Conservation (phyloP, 2,329 filamentous ascomycete genomes). For the Verticillium longisporum region DNA sequence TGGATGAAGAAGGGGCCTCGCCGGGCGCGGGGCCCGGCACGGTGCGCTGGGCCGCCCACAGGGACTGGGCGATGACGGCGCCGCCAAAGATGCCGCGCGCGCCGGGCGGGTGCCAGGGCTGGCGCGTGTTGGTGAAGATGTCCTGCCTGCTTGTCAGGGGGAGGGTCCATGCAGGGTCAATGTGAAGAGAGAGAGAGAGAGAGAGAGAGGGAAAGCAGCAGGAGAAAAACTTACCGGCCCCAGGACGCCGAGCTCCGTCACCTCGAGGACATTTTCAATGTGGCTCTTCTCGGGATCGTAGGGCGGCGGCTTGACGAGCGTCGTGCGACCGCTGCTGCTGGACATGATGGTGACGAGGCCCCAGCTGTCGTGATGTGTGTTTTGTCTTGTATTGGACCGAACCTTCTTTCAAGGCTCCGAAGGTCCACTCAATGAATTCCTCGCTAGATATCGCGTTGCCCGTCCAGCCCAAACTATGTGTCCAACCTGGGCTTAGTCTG, state of each 20-base stretch:
- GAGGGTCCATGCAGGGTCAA: too few species aligned
- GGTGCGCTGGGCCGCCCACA: conserved; percentile 82
- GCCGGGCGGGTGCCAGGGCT: conserved; percentile 85
- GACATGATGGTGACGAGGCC: conserved; percentile 16
- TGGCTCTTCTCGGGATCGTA: conserved; percentile 64
- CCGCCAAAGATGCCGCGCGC: conserved; percentile 93
- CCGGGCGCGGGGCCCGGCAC: conserved; percentile 52
- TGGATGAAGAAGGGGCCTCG: conserved; percentile 63
- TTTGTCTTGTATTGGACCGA: not conserved
- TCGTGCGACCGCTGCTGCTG: conserved; percentile 25
- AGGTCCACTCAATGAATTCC: too few species aligned
- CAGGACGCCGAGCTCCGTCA: conserved; percentile 71
- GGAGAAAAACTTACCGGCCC: conserved; percentile 52
- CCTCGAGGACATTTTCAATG: conserved; percentile 85
- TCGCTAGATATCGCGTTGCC: too few species aligned
- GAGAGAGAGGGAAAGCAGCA: too few species aligned
- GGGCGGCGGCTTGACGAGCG: conserved; percentile 69
- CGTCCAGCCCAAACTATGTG: too few species aligned
- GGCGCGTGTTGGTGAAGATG: conserved; percentile 90
- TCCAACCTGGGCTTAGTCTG: too few species aligned
- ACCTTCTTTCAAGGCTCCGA: too few species aligned
- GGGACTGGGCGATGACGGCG: conserved; percentile 85
- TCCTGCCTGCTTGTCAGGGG: conserved; percentile 44
- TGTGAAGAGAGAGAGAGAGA: not conserved
- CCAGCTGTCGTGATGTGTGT: not conserved